phyloP scores from a whole-genome alignment of 768 basidiomycete genomes.

The Podaxis mareebaensis region DNA sequence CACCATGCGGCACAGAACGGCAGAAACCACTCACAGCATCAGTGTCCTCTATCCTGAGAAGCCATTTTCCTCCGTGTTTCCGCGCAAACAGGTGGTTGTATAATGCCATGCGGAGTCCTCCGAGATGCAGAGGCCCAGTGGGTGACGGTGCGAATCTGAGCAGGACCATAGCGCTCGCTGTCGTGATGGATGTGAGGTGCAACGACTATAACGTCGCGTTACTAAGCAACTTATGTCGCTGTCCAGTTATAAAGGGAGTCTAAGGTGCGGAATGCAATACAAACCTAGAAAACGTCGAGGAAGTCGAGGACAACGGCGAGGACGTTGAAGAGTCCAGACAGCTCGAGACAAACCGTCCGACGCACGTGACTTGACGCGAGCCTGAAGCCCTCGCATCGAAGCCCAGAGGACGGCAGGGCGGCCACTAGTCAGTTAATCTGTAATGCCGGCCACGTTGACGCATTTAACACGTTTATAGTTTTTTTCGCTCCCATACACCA shows the following conservation, averaged over 20 bases:
- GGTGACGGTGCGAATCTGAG: constrained; percentile 97
- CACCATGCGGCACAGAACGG: not conserved
- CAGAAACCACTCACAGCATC: constrained; percentile 63
- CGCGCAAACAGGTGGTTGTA: constrained; percentile 88
- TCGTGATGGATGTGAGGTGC: not conserved
- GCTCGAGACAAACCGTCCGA: no score
- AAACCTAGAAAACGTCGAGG: not conserved
- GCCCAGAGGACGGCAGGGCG: not conserved
- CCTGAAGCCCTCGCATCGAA: not conserved
- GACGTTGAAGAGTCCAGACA: not conserved
- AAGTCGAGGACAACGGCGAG: not conserved
- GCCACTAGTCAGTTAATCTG: not conserved
- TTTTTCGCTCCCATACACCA: not conserved
- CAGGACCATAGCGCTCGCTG: constrained; percentile 44
- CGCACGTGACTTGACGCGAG: not conserved
- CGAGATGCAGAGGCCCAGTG: constrained; percentile 91
- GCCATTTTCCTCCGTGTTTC: constrained; percentile 85
- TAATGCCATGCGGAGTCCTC: constrained; percentile 90
- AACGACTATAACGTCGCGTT: not conserved
- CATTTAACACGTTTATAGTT: not conserved
- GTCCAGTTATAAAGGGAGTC: not conserved
- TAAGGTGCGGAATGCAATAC: not conserved
- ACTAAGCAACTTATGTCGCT: not conserved
- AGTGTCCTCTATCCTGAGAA: constrained; percentile 93
- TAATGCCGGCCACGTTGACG: not conserved